Evolutionary conservation across 768 basidiomycete genomes (phyloP), one percentile per base, ranked within the genome.

Genomic region (Austroboletus festivus): DNA sequence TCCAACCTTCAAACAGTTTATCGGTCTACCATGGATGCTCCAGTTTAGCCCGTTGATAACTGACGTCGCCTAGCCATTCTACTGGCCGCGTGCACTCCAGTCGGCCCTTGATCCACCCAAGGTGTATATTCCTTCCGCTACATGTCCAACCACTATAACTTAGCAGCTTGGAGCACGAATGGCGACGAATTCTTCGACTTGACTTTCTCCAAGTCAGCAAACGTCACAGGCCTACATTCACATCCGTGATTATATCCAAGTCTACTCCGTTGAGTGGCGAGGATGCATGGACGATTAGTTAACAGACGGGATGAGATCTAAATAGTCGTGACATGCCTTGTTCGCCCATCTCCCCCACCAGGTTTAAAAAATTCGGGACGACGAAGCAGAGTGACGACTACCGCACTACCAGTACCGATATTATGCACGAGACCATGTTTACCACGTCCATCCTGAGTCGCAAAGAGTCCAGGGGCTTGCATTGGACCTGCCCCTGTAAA

Each of bases 341-440:
- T 68, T 50, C 82, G 71, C 4, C 89, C 88, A 52, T 92, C 88
- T 5, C 60, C 54, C 0, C 86, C 83, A n/a, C 80, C 81, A 6
- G 77, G 64, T 46, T 77, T 73, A 66, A 69, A 93, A 66, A 92
- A 92, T 50, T 86, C 84, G 0, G 90, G 90, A 18, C 88, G 76
- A 21, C 85, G 80, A 24, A 92, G 71, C 12, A 92, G 71, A 26
- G 83, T 85, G 41, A 89, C 81, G 22, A 90, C 87, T 3, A 80
- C 86, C 13, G 88, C 87, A 41, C 86, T 85, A 45, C 89, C 90
- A 20, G 91, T 75, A 13, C 89, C 90, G 38, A 93, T 73, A 60
- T 93, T 93, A 55, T 93, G 90, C 9, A 88, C 82, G 12, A 93
- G 72, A 4, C 86, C 89, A 53, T 78, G 89, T 67, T 89, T 90